These are phyloP conservation scores for Leccinum incarnatum DNA, from an alignment of 768 basidiomycete species.

Conservation along the genomic window DNA sequence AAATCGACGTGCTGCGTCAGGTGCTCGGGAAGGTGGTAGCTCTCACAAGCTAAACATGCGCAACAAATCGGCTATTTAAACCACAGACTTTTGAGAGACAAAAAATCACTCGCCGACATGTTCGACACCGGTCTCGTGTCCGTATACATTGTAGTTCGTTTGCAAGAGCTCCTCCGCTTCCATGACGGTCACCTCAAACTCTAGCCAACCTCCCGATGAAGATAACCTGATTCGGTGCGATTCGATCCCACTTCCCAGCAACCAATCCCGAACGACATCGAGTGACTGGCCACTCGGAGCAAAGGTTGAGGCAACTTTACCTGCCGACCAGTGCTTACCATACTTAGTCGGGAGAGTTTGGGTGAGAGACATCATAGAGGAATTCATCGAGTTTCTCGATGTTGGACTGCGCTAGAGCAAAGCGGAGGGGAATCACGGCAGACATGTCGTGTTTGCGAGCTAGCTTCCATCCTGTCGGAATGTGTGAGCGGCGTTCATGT, in stretches of 20 bases:
- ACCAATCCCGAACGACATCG: slow-evolving; percentile 39
- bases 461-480: slow-evolving; percentile 39
- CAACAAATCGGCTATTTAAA: neutral
- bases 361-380: slow-evolving; percentile 43
- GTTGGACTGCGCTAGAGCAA: slow-evolving; percentile 45
- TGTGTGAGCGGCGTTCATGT: slow-evolving; percentile 30
- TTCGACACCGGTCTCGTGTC: slow-evolving; percentile 35
- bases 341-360: slow-evolving; percentile 38
- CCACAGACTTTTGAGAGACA: neutral
- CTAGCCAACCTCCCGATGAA: slow-evolving; percentile 38
- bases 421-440: slow-evolving; percentile 40
- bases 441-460: slow-evolving; percentile 30
- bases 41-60: slow-evolving; percentile 33
- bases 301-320: slow-evolving; percentile 38
- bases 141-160: slow-evolving; percentile 43
- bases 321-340: slow-evolving; percentile 45
- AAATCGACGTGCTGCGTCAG: slow-evolving; percentile 40
- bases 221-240: slow-evolving; percentile 34
- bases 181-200: slow-evolving; percentile 36
- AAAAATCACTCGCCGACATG: slow-evolving; percentile 34
- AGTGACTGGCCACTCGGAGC: slow-evolving; percentile 39
- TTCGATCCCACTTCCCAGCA: slow-evolving; percentile 36
- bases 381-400: slow-evolving; percentile 38
- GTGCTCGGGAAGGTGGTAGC: slow-evolving; percentile 40
- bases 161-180: slow-evolving; percentile 45